Evolutionary conservation across 306 rosid genomes (phyloP).

Genomic region (Citrullus mucosospermus): DNA sequence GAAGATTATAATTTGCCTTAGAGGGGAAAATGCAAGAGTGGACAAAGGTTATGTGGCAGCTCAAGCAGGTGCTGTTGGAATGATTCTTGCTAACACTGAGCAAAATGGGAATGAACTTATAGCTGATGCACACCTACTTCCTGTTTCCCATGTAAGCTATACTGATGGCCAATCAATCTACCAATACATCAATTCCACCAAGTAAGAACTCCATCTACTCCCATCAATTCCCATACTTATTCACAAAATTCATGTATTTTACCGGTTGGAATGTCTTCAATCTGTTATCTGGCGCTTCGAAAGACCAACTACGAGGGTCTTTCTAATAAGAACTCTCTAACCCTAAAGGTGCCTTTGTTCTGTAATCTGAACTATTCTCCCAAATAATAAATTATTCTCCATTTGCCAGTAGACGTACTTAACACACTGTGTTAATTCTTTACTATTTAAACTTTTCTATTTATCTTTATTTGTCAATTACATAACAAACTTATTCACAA

Average conservation of each 20-base stretch:
- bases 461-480: too few relatives aligned
- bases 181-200: conserved; percentile 29
- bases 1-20: conserved; percentile 44
- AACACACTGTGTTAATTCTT: too few relatives aligned
- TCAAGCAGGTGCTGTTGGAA: conserved; percentile 46
- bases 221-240: neutral
- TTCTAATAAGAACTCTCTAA: too few relatives aligned
- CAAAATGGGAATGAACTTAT: neutral
- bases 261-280: too few relatives aligned
- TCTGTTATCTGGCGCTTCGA: too few relatives aligned
- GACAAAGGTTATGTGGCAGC: conserved; percentile 22
- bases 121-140: conserved; percentile 38
- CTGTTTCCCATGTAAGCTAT: conserved; percentile 31
- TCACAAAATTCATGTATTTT: too few relatives aligned
- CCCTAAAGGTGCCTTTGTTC: too few relatives aligned
- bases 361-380: too few relatives aligned
- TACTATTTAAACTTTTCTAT: too few relatives aligned
- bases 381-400: too few relatives aligned
- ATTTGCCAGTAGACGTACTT: too few relatives aligned
- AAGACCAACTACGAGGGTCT: too few relatives aligned
- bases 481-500: neutral
- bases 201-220: conserved; percentile 17
- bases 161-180: conserved; percentile 22
- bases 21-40: conserved; percentile 15
- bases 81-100: conserved; percentile 37